Percentiles rank a stretch among this genome's conserved stretches.
These are phyloP conservation scores for Leccinum obscurum DNA, from an alignment of 768 basidiomycete species.

Conservation along the genomic window DNA sequence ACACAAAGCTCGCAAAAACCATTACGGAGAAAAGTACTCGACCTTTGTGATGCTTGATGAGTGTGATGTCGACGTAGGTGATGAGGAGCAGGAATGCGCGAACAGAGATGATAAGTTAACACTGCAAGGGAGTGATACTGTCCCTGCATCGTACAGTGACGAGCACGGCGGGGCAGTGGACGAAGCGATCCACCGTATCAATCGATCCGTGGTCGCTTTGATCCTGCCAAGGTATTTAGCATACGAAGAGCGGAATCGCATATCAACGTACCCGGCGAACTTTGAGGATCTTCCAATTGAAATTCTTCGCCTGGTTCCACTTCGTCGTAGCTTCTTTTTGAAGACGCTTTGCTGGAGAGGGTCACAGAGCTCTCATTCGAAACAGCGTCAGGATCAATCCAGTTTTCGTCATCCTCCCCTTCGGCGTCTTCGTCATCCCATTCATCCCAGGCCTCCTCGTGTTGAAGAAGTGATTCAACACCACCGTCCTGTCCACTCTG, in stretches of 20 bases:
- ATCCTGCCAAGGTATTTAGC: conserved; percentile 29
- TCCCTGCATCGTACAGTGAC: conserved; percentile 3
- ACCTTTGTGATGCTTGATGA: conserved; percentile 25
- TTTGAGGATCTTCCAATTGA: conserved; percentile 32
- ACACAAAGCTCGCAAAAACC: conserved; percentile 3
- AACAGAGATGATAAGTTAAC: conserved; percentile 32
- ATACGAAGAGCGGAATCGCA: background rate
- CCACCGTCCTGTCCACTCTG: conserved; percentile 19
- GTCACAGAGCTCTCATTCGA: conserved; percentile 57
- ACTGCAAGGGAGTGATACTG: conserved; percentile 7
- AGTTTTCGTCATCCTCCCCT: conserved; percentile 44
- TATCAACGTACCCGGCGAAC: conserved; percentile 46
- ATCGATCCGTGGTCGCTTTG: conserved; percentile 45
- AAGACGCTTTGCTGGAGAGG: conserved; percentile 52
- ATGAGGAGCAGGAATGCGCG: conserved; percentile 9
- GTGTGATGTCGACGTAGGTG: conserved; percentile 7
- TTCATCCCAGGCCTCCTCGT: conserved; percentile 30
- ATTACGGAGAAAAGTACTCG: conserved; percentile 26
- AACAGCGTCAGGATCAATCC: conserved; percentile 47
- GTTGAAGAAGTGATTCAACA: conserved; percentile 17
- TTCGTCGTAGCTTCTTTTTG: conserved; percentile 51
- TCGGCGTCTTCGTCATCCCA: conserved; percentile 43
- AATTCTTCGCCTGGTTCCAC: conserved; percentile 45
- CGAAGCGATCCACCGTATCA: conserved; percentile 23
- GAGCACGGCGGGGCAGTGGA: background rate